Percentiles rank a stretch among this genome's conserved stretches.
phyloP scores from a whole-genome alignment of 2,329 filamentous ascomycete species.

The Grosmannia penicillata region DNA sequence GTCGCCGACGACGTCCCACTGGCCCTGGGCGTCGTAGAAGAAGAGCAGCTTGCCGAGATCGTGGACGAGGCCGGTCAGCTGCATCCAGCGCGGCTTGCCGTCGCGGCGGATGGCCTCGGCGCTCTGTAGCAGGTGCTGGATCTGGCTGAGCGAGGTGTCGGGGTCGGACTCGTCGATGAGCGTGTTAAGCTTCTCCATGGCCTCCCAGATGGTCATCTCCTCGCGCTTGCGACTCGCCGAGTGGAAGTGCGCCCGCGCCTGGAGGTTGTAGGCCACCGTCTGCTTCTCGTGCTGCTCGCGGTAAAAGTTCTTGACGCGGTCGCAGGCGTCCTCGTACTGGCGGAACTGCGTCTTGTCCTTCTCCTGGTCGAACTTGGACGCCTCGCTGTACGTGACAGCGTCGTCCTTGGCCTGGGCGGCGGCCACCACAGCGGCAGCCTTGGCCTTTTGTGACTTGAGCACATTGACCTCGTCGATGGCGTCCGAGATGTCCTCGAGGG shows the following conservation, averaged over 20 bases:
- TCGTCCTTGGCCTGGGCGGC: too few relatives aligned
- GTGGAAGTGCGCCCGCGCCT: slow-evolving; percentile 58
- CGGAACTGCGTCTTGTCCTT: slow-evolving; percentile 27
- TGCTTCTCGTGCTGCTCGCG: slow-evolving; percentile 56
- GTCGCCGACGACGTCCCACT: slow-evolving; percentile 89
- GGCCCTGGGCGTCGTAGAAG: slow-evolving; percentile 70
- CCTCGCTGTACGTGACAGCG: slow-evolving; percentile 8
- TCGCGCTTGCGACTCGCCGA: slow-evolving; percentile 45
- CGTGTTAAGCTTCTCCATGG: slow-evolving; percentile 84
- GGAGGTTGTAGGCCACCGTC: slow-evolving; percentile 72
- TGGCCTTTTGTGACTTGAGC: slow-evolving; percentile 12
- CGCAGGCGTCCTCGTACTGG: slow-evolving; percentile 70
- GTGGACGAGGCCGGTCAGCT: slow-evolving; percentile 63
- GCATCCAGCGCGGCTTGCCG: slow-evolving; percentile 71
- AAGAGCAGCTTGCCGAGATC: slow-evolving; percentile 69
- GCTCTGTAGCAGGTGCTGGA: slow-evolving; percentile 77
- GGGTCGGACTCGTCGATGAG: slow-evolving; percentile 85
- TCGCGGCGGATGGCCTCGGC: slow-evolving; percentile 82
- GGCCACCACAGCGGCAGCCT: not conserved
- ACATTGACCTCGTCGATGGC: slow-evolving; percentile 20
- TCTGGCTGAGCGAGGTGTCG: slow-evolving; percentile 75
- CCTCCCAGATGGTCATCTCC: slow-evolving; percentile 78
- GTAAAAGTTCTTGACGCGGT: slow-evolving; percentile 80
- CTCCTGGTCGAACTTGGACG: slow-evolving; percentile 15
- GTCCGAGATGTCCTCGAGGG: slow-evolving; percentile 20